Base-by-base conservation (phyloP, 2,329 filamentous ascomycete species). In the Aspergillus brasiliensis region DNA sequence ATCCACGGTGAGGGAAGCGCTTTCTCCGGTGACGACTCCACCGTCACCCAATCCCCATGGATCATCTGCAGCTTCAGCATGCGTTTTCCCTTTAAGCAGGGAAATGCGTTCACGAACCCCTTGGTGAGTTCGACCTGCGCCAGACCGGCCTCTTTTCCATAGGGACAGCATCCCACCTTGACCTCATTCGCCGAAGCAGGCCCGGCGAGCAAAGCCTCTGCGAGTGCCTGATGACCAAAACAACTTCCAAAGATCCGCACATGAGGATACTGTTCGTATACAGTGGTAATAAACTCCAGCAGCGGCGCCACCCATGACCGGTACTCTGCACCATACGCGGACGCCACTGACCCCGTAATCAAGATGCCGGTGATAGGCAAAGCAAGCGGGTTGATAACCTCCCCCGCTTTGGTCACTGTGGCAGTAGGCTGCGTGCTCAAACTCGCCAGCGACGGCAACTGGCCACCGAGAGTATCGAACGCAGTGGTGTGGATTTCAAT, bases 161-260 rank as follows among this genome's bases (percentile, higher is more conserved):
- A 6, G 0, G 62, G 56, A 10, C 67, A 69, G 7, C 51, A 38
- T 27, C 68, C 65, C 5, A 75, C 72, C 47, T 46, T 17, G 6
- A 17, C 15, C 21, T 13, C 7, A 3, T 15, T 2, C 15, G 46
- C 15, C 11, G 34, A 31, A 13, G 21, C 15, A 51, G 63, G 57
- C 11, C 64, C 55, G 8, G 65, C 48, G 2, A 68, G 51, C 1
- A 68, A 13, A 1, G 62, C 58, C 42, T 61, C 56, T 2, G 62
- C 65, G 38, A 74, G 66, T 13, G 73, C 59, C 59, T 74, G 72
- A 51, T 74, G 72, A 0, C 72, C 73, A 61, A 74, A 76, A 55
- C 73, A 76, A 2, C 73, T 73, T 8, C 73, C 73, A 49, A 75
- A 69, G 6, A 75, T 61, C 15, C 69, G 70, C 3, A 76, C 72